phyloP scores from a whole-genome alignment of 2,329 filamentous ascomycete species.

The Thelonectria blattea region DNA sequence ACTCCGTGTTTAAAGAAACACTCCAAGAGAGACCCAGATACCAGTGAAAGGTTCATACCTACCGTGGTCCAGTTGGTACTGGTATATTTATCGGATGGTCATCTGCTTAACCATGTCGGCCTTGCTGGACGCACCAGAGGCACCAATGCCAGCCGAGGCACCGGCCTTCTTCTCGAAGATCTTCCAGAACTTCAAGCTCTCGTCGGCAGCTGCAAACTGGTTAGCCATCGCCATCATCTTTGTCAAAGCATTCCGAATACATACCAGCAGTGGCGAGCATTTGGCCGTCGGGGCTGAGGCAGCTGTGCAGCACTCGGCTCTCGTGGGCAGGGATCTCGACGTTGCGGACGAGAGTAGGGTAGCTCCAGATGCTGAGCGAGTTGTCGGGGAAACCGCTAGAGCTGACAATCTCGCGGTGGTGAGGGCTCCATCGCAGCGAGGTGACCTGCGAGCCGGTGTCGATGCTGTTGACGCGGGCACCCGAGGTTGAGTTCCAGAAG shows the following conservation, averaged over 20 bases:
- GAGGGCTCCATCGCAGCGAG: slow-evolving; percentile 92
- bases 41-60: slow-evolving; percentile 55
- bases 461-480: slow-evolving; percentile 97
- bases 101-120: slow-evolving; percentile 92
- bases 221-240: slow-evolving; percentile 12
- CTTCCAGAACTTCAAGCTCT: slow-evolving; percentile 99
- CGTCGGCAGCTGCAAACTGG: slow-evolving; percentile 73
- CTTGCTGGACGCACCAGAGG: slow-evolving; percentile 74
- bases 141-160: slow-evolving; percentile 66
- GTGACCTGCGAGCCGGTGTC: slow-evolving; percentile 98
- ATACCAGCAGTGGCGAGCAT: slow-evolving; percentile 92
- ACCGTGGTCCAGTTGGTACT: slow-evolving; percentile 46
- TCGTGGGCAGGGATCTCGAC: slow-evolving; percentile 98
- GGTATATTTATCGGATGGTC: slow-evolving; percentile 75
- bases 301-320: slow-evolving; percentile 94
- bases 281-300: slow-evolving; percentile 95
- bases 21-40: slow-evolving; percentile 47
- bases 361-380: slow-evolving; percentile 98
- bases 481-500: slow-evolving; percentile 99
- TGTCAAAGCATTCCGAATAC: slow-evolving; percentile 32
- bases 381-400: slow-evolving; percentile 99
- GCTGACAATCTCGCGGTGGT: slow-evolving; percentile 97
- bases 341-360: slow-evolving; percentile 95
- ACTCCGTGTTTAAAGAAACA: slow-evolving; percentile 62
- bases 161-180: slow-evolving; percentile 98